Conservation (phyloP, 2,329 filamentous ascomycete species). For the Pseudocercospora eumusae region DNA sequence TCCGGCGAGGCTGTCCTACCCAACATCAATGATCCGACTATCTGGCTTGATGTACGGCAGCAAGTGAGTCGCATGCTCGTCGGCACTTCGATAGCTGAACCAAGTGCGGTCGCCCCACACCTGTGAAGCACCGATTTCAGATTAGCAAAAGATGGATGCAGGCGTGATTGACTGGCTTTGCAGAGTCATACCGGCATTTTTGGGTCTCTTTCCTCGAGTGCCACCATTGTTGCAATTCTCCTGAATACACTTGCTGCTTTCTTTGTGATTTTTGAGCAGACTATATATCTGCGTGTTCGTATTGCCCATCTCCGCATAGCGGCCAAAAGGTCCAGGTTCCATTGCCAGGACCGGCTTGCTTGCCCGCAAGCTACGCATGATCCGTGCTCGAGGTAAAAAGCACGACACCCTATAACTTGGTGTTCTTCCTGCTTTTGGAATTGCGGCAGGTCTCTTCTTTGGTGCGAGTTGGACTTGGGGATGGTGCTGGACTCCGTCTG, state of each 20-base stretch:
- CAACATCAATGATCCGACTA: constrained; percentile 47
- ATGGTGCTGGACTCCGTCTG: constrained; percentile 2
- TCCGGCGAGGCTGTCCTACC: constrained; percentile 21
- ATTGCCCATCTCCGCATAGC: not conserved
- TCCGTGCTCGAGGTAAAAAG: not conserved
- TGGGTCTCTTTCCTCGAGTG: not conserved
- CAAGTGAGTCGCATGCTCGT: constrained; percentile 15
- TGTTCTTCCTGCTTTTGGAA: not conserved
- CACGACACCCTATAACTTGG: not conserved
- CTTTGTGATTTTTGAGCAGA: not conserved
- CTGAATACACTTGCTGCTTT: not conserved
- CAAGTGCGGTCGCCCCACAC: not conserved
- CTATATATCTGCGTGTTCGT: not conserved
- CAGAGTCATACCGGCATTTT: not conserved
- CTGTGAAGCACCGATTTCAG: not conserved
- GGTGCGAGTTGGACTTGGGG: not conserved
- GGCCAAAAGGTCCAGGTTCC: not conserved
- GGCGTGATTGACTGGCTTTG: not conserved
- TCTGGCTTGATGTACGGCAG: constrained; percentile 28
- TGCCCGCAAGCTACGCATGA: not conserved
- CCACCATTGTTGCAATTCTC: not conserved
- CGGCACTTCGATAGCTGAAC: constrained; percentile 47
- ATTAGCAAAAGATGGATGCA: not conserved
- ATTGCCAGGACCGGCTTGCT: not conserved
- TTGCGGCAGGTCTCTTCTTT: not conserved